Percentiles rank a stretch among this genome's conserved stretches.
phyloP scores from a whole-genome alignment of 164 flowering plant genomes.

The Cinnamomum micranthum region DNA sequence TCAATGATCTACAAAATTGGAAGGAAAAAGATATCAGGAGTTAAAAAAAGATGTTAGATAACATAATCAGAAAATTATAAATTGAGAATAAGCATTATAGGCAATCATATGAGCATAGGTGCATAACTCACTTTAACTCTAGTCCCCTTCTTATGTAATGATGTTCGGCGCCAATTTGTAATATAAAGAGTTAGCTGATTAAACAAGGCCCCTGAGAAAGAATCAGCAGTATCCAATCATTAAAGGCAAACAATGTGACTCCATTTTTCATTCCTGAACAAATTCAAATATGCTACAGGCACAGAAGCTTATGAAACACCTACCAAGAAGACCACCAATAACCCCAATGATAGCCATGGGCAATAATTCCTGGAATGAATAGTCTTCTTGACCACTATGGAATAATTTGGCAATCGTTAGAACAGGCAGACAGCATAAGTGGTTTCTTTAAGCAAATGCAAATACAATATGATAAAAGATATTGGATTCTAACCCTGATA shows the following conservation, averaged over 20 bases:
- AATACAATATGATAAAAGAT: neutral
- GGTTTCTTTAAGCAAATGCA: neutral
- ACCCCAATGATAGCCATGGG: conserved; percentile 99
- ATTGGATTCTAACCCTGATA: conserved; percentile 57
- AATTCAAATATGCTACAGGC: neutral
- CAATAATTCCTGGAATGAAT: conserved; percentile 83
- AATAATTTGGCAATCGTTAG: conserved; percentile 1
- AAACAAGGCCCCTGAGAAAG: conserved; percentile 77
- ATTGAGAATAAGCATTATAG: too few relatives aligned
- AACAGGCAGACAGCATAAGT: neutral
- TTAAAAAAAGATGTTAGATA: too few relatives aligned
- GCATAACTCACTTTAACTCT: conserved; percentile 63
- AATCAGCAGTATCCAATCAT: conserved; percentile 2
- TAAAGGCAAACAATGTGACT: neutral
- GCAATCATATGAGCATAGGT: neutral
- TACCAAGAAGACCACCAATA: conserved; percentile 96
- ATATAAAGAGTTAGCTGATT: conserved; percentile 88
- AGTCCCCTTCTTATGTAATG: conserved; percentile 84
- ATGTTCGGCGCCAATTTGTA: conserved; percentile 81
- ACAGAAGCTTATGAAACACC: conserved; percentile 13
- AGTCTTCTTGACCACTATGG: conserved; percentile 93
- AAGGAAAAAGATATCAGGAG: neutral
- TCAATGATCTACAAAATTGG: conserved; percentile 64
- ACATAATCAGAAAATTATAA: too few relatives aligned
- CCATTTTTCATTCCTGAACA: neutral